Evolutionary conservation across 208 protist species (phyloP).

Genomic region (Trichomonas vaginalis): DNA sequence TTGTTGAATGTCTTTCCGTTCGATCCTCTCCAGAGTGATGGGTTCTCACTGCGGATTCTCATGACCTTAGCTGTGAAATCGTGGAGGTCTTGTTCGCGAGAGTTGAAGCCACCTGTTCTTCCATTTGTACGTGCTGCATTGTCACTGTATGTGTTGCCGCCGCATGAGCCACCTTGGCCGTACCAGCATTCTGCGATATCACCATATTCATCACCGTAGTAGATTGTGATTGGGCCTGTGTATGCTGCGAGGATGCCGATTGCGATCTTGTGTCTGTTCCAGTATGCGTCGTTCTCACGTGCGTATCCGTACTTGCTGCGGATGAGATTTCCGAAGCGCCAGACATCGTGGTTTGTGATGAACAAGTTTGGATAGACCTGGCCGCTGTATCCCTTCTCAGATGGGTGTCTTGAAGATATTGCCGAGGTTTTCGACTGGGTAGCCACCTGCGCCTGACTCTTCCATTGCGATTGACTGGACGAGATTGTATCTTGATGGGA

Average conservation of each 20-base stretch:
- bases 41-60: neutral
- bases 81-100: neutral
- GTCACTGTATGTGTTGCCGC: neutral
- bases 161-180: neutral
- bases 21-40: neutral
- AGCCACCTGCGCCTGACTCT: neutral
- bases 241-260: neutral
- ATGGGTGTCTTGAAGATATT: neutral
- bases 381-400: neutral
- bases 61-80: neutral
- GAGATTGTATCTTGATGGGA: neutral
- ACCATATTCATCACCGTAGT: slow-evolving; percentile 6
- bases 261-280: neutral
- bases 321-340: neutral
- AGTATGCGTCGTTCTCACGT: neutral
- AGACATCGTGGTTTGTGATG: neutral
- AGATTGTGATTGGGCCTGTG: neutral
- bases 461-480: neutral
- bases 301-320: neutral
- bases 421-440: neutral
- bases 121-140: neutral
- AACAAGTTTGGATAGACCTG: neutral
- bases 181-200: neutral
- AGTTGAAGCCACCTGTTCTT: neutral
- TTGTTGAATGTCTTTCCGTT: neutral